A percentile compares a stretch with the other conserved stretches of the same genome.
phyloP scores from a whole-genome alignment of 2,329 filamentous ascomycete species.

The Claviceps pusilla region DNA sequence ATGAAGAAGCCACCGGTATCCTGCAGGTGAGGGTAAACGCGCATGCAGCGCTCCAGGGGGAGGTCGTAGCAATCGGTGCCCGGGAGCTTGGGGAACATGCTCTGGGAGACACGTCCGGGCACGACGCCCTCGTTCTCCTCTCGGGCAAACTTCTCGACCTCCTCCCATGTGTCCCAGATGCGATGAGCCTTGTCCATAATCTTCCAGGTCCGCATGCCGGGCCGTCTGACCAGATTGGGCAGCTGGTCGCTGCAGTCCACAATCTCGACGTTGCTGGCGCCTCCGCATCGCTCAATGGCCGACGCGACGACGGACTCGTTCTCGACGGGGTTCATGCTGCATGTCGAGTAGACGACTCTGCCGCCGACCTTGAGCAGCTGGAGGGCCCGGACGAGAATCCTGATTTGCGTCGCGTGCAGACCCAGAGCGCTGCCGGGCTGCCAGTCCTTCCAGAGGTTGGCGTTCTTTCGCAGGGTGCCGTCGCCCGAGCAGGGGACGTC shows the following conservation, averaged over 20 bases:
- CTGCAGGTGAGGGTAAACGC: slow-evolving; percentile 87
- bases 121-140: slow-evolving; percentile 36
- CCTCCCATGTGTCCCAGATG: slow-evolving; percentile 68
- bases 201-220: slow-evolving; percentile 71
- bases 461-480: slow-evolving; percentile 85
- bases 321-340: slow-evolving; percentile 96
- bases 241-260: slow-evolving; percentile 70
- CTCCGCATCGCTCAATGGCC: slow-evolving; percentile 82
- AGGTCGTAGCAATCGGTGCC: slow-evolving; percentile 43
- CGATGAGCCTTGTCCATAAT: slow-evolving; percentile 77
- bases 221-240: slow-evolving; percentile 57
- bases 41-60: slow-evolving; percentile 78
- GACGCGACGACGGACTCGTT: slow-evolving; percentile 85
- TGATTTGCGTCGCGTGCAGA: slow-evolving; percentile 70
- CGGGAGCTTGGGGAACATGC: slow-evolving; percentile 64
- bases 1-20: slow-evolving; percentile 98
- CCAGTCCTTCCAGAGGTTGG: slow-evolving; percentile 92
- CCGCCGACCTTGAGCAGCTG: slow-evolving; percentile 95
- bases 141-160: slow-evolving; percentile 57
- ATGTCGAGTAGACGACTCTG: slow-evolving; percentile 92
- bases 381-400: slow-evolving; percentile 80
- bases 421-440: slow-evolving; percentile 74
- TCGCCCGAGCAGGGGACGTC: slow-evolving; percentile 97
- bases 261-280: slow-evolving; percentile 63
- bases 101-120: slow-evolving; percentile 57